Conservation (phyloP, 2,329 filamentous ascomycete genomes). For the Phoma herbarum region DNA sequence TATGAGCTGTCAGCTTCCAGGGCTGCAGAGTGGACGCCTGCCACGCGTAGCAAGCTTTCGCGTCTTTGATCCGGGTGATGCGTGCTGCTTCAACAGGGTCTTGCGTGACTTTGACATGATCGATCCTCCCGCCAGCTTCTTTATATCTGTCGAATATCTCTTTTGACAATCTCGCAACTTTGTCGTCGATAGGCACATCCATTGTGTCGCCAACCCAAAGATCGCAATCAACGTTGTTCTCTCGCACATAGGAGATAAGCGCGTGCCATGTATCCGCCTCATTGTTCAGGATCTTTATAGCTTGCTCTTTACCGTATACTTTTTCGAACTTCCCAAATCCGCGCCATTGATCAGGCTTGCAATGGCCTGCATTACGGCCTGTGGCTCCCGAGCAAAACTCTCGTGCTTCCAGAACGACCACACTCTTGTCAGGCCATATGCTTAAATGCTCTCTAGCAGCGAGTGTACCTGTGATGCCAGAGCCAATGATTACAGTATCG, state of each 20-base stretch:
- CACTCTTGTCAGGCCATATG: constrained; percentile 29
- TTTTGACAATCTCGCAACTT: constrained; percentile 32
- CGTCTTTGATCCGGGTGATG: constrained; percentile 30
- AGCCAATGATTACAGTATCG: constrained; percentile 50
- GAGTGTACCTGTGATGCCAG: constrained; percentile 39
- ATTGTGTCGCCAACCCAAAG: constrained; percentile 42
- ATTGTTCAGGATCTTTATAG: constrained; percentile 40
- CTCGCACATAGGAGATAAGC: constrained; percentile 31
- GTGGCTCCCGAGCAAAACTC: constrained; percentile 45
- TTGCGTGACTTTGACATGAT: constrained; percentile 34
- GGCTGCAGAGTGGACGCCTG: constrained; percentile 39
- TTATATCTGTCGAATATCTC: constrained; percentile 33
- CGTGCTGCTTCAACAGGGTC: constrained; percentile 30
- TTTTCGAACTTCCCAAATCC: constrained; percentile 38
- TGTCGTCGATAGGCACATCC: constrained; percentile 37
- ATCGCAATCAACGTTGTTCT: constrained; percentile 39
- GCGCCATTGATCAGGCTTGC: constrained; percentile 41
- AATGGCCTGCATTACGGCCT: constrained; percentile 41
- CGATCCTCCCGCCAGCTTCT: constrained; percentile 32
- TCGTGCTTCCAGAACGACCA: constrained; percentile 38
- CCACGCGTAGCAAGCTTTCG: constrained; percentile 39
- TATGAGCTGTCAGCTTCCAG: constrained; percentile 40
- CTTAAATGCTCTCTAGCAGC: constrained; percentile 34
- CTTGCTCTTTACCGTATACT: constrained; percentile 37
- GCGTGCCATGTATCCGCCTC: constrained; percentile 38